Evolutionary conservation across 2,329 filamentous ascomycete genomes (phyloP).

Genomic region (Coniochaeta sp.): DNA sequence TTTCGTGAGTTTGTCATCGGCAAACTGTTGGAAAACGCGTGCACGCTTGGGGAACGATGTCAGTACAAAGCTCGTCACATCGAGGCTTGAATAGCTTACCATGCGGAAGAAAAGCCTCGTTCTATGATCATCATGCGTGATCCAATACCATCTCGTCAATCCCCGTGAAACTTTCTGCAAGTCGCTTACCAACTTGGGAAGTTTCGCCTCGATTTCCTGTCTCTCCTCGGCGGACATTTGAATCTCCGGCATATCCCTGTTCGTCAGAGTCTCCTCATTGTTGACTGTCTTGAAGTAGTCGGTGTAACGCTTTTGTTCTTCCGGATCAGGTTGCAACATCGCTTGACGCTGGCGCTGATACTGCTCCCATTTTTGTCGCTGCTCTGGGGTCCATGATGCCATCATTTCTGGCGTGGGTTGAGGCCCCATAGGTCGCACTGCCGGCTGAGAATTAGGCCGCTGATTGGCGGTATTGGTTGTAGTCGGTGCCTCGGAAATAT

Average conservation of each 20-base stretch:
- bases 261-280: constrained; percentile 23
- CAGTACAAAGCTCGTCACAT: background rate
- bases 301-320: constrained; percentile 25
- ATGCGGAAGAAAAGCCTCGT: constrained; percentile 44
- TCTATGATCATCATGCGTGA: constrained; percentile 40
- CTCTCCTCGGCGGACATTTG: constrained; percentile 36
- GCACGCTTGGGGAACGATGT: constrained; percentile 33
- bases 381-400: constrained; percentile 33
- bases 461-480: constrained; percentile 15
- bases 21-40: constrained; percentile 45
- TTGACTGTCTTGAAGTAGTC: constrained; percentile 19
- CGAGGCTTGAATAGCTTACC: constrained; percentile 29
- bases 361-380: constrained; percentile 34
- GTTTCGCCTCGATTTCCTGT: constrained; percentile 34
- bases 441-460: constrained; percentile 21
- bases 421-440: constrained; percentile 10
- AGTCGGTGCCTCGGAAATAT: constrained; percentile 23
- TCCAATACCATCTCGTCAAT: constrained; percentile 38
- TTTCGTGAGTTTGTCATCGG: constrained; percentile 36
- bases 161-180: constrained; percentile 36
- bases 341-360: constrained; percentile 5
- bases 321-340: constrained; percentile 20
- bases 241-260: constrained; percentile 36
- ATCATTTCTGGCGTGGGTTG: constrained; percentile 28
- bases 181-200: constrained; percentile 30